Evolutionary conservation across 139 green algal species (phyloP).

Genomic region (Chlamydomonas sp.): DNA sequence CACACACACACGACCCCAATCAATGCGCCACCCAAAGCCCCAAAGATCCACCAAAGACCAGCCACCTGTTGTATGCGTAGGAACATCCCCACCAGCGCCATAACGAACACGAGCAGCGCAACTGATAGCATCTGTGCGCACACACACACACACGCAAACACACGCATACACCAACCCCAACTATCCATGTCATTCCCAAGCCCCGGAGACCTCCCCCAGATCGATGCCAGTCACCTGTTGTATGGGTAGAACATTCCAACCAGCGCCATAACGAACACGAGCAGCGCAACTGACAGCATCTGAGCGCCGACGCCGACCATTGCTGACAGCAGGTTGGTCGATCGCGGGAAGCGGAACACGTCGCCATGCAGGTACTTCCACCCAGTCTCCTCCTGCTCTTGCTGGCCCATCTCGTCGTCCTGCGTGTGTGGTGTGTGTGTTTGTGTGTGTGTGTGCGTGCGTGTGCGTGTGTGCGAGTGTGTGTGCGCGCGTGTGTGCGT

Average conservation of each 20-base stretch:
- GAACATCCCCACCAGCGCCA: slow-evolving; percentile 81
- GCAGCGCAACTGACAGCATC: slow-evolving; percentile 68
- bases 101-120: slow-evolving; percentile 70
- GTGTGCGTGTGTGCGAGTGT: too few species aligned
- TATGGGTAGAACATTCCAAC: slow-evolving; percentile 90
- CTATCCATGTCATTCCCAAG: too few species aligned
- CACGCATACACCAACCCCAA: too few species aligned
- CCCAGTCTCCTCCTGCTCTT: slow-evolving; percentile 18
- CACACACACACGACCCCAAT: too few species aligned
- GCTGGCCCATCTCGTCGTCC: slow-evolving; percentile 18
- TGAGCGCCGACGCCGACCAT: slow-evolving; percentile 77
- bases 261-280: slow-evolving; percentile 76
- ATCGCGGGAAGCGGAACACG: slow-evolving; percentile 84
- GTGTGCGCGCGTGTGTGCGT: not conserved
- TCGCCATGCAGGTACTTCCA: slow-evolving; percentile 96
- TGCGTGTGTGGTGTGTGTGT: too few species aligned
- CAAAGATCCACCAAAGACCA: too few species aligned
- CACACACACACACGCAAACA: too few species aligned
- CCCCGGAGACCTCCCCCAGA: too few species aligned
- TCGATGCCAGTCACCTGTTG: too few species aligned
- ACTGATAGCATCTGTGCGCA: too few species aligned
- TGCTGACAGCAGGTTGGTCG: slow-evolving; percentile 71
- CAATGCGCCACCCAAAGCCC: too few species aligned
- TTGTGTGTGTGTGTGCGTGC: too few species aligned
- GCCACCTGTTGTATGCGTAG: slow-evolving; percentile 95